A percentile compares a stretch with the other conserved stretches of the same genome.
phyloP scores from a whole-genome alignment of 225 moss, liverwort and hornwort species.

The Climacium dendroides region DNA sequence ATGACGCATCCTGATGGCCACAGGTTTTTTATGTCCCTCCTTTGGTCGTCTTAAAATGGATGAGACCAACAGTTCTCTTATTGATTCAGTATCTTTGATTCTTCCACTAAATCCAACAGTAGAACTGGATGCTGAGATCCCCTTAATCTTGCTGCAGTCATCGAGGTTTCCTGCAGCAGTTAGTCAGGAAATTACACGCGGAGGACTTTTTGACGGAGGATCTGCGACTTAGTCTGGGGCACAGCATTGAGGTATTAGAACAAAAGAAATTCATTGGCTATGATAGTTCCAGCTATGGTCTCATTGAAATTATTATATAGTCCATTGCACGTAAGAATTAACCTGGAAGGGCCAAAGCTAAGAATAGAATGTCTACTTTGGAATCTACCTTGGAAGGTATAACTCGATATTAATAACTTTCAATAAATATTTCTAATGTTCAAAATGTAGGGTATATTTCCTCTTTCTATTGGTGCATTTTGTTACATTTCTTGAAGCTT shows the following conservation, averaged over 20 bases:
- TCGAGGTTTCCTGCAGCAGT: conserved; percentile 43
- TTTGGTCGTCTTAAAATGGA: neutral
- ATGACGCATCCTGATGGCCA: conserved; percentile 87
- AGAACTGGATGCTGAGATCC: neutral
- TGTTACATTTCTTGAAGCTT: neutral
- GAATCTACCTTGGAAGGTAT: neutral
- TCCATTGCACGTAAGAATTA: neutral
- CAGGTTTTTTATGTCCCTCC: conserved; percentile 25
- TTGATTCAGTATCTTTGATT: neutral
- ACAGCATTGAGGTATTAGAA: conserved; percentile 40
- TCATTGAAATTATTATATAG: neutral
- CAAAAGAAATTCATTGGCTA: neutral
- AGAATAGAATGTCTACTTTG: neutral
- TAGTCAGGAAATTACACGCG: conserved; percentile 52
- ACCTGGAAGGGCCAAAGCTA: neutral
- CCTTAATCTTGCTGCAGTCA: conserved; percentile 46
- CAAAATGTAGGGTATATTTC: neutral
- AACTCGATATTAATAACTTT: neutral
- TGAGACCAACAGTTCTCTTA: neutral
- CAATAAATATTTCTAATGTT: neutral
- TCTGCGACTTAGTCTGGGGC: conserved; percentile 38
- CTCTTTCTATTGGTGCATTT: neutral
- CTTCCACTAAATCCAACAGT: neutral
- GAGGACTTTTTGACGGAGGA: conserved; percentile 79
- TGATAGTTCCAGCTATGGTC: neutral